Evolutionary conservation across 2,329 filamentous ascomycete genomes (phyloP), one percentile per base, ranked within the genome.

Genomic region (Didymella keratinophila): DNA sequence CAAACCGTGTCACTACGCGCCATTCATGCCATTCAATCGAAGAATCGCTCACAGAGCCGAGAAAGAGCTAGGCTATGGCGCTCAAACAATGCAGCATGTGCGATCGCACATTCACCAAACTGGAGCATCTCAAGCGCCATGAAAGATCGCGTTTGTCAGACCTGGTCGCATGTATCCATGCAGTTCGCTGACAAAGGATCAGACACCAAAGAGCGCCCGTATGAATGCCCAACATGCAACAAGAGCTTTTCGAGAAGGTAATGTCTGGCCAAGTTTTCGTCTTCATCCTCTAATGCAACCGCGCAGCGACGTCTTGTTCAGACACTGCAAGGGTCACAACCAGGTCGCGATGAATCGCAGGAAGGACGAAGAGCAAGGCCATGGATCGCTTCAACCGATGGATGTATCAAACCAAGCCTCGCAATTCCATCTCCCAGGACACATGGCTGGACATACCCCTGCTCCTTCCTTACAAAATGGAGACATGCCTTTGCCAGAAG

Each of bases 161-260:
- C 47, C 50, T 60, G 51, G 42, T 45, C 37, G n/a, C 23, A 32
- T 12, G 16, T 4, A 12, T 20, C 39, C 30, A 36, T 47, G 25
- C 41, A 50, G 34, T 56, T 64, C 28, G 65, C 70, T 76, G 50
- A 76, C 56, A 52, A 18, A 27, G 11, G 32, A 39, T 4, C 57
- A 84, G 82, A 85, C 68, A 85, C 82, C 23, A 80, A 83, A 55
- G 82, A 84, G 71, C 80, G 82, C 49, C 83, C 83, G 1, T 84
- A 84, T 63, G 79, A 83, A 66, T 85, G 83, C 65, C 79, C 76
- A 58, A 79, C 82, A 50, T 85, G 82, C 67, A 80, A 83, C 60
- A 84, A 84, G 65, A 78, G 81, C 56, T 85, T 84, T 66, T 83
- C 82, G 20, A 75, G 83, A 72, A 84, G 83, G 83, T 84, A 67